These are phyloP conservation scores for Pichia sporocuriosa DNA, from an alignment of 805 yeast genomes.

Conservation along the genomic window DNA sequence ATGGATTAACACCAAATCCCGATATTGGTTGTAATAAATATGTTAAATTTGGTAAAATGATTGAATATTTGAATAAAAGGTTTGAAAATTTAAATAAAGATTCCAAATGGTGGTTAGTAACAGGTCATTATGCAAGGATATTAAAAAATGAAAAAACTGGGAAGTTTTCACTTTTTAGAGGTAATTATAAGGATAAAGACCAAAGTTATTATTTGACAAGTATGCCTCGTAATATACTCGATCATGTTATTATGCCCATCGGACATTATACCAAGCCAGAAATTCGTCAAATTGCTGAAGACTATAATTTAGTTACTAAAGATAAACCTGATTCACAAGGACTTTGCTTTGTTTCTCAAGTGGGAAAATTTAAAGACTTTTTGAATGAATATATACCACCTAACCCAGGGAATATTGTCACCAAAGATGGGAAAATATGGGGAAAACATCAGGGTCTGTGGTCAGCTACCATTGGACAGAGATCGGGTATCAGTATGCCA, in stretches of 20 bases:
- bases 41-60: constrained; percentile 80
- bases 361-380: constrained; percentile 61
- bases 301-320: constrained; percentile 50
- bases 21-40: constrained; percentile 82
- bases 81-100: not conserved
- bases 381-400: constrained; percentile 66
- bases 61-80: constrained; percentile 38
- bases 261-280: constrained; percentile 73
- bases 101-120: constrained; percentile 72
- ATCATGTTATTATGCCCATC: constrained; percentile 64
- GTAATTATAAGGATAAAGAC: constrained; percentile 60
- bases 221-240: constrained; percentile 40
- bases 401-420: constrained; percentile 73
- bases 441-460: constrained; percentile 84
- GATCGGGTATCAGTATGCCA: constrained; percentile 74
- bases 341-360: constrained; percentile 75
- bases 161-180: constrained; percentile 46
- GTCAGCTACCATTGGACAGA: constrained; percentile 94
- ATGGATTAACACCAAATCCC: constrained; percentile 89
- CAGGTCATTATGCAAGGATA: constrained; percentile 74
- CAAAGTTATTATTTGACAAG: constrained; percentile 87
- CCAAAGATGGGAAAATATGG: constrained; percentile 66
- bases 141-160: constrained; percentile 30
- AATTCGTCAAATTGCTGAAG: constrained; percentile 61
- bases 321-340: constrained; percentile 93